These are phyloP conservation scores for Fusarium sp. DNA, from an alignment of 2,329 filamentous ascomycete genomes.

Conservation along the genomic window DNA sequence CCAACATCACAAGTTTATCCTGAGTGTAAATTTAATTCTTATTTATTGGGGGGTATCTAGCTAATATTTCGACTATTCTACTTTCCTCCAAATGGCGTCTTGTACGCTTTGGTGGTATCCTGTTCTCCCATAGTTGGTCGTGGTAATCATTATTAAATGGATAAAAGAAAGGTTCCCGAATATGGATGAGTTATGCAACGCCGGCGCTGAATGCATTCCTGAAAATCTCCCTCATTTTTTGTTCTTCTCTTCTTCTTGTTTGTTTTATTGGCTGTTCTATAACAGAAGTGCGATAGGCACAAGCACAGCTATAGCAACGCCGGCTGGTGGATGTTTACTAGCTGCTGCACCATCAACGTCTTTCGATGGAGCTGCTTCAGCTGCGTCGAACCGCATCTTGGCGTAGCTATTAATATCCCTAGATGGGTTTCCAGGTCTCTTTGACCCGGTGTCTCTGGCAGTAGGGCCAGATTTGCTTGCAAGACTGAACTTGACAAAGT, in stretches of 20 bases:
- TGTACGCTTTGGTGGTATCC: conserved; percentile 2
- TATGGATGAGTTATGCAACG: conserved; percentile 13
- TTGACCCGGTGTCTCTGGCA: neutral
- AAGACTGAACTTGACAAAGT: conserved; percentile 17
- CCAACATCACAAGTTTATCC: no score
- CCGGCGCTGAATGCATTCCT: conserved; percentile 22
- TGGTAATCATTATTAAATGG: conserved; percentile 18
- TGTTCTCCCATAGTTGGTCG: neutral
- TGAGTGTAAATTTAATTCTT: neutral
- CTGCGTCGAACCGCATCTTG: conserved; percentile 10
- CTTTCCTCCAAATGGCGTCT: neutral
- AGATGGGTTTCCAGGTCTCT: neutral
- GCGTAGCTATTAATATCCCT: conserved; percentile 8
- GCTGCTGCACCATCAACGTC: conserved; percentile 11
- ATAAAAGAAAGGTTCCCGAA: conserved; percentile 10
- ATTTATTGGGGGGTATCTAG: conserved; percentile 1
- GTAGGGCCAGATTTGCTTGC: neutral
- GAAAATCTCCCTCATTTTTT: neutral
- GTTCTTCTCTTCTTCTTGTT: neutral
- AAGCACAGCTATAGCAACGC: conserved; percentile 15
- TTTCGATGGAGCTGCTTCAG: conserved; percentile 12
- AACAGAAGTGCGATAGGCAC: conserved; percentile 29
- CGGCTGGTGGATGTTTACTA: conserved; percentile 4
- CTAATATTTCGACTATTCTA: neutral
- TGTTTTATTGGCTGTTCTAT: neutral